phyloP scores from a whole-genome alignment of 179 eudicot genomes.

The Carnegiea gigantea region DNA sequence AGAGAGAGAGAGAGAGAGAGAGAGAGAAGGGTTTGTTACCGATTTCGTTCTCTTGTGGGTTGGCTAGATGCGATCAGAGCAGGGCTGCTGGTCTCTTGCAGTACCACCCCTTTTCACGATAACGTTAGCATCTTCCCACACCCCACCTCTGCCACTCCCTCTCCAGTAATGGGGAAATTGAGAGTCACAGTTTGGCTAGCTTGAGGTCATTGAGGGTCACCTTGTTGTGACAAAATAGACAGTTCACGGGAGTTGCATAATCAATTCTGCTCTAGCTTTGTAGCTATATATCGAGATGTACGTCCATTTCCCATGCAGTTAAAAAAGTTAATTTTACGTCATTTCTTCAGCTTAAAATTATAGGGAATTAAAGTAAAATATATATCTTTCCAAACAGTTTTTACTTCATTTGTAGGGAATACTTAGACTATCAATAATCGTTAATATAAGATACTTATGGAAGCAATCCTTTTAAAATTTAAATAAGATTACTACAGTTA shows the following conservation, averaged over 20 bases:
- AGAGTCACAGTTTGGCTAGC: conserved; percentile 10
- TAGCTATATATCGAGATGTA: not conserved
- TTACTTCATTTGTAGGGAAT: too few species aligned
- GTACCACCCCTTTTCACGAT: conserved; percentile 33
- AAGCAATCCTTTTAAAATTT: too few species aligned
- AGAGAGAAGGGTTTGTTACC: conserved; percentile 30
- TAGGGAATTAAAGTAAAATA: too few species aligned
- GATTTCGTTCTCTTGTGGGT: conserved; percentile 52
- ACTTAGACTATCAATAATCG: too few species aligned
- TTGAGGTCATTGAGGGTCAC: not conserved
- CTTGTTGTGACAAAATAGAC: conserved; percentile 20
- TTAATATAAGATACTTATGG: too few species aligned
- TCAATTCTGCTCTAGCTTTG: not conserved
- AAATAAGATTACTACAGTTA: too few species aligned
- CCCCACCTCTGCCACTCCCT: conserved; percentile 15
- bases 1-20: not conserved
- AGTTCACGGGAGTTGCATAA: conserved; percentile 17
- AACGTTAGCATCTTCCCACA: conserved; percentile 23
- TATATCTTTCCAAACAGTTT: too few species aligned
- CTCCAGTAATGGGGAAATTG: conserved; percentile 3
- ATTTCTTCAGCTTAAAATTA: too few species aligned
- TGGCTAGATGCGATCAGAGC: conserved; percentile 45
- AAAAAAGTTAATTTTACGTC: too few species aligned
- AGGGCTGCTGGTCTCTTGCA: conserved; percentile 29
- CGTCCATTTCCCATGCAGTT: too few species aligned